Base-by-base conservation (phyloP, 345 rosid genomes). In the Eucalyptus marginata region DNA sequence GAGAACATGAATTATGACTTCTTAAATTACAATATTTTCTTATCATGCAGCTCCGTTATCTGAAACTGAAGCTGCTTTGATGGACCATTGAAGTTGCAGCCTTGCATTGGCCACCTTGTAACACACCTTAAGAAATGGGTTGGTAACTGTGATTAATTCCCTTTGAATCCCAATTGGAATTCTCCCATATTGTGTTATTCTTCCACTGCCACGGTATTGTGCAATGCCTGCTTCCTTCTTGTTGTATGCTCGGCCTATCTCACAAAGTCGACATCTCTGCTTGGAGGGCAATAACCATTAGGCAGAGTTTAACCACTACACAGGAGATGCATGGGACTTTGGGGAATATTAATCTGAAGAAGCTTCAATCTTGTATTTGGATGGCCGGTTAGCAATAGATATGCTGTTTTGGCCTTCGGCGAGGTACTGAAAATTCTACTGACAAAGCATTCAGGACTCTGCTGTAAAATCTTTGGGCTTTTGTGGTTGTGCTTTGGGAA, bases 1-100 rank as follows among this genome's bases (percentile, higher is more conserved):
- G 46, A 76, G 83, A 76, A 36, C 47, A 76, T 5, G 47, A 76
- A 76, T 76, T 11, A 10, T 76, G 83, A 76, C 83, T 36, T 20
- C 47, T 36, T 36, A 18, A 36, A 76, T 76, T 76, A 18, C 43
- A 76, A 18, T 17, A 46, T 9, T 89, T 27, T 71, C 50, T 29
- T 40, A 25, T 33, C 18, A 12, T 89, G 83, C 87, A 89, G 91
- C 91, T 50, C 91, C 91, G 4, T 59, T 89, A 68, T 89, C 91
- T 1, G 91, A 89, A 76, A 89, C 87, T 24, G 91, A 89, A 83
- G 83, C 91, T 58, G 91, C 91, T 87, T 62, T 89, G 64, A 89
- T 89, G 91, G 87, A 89, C 29, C 89, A 89, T 52, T 89, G 85
- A 89, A 49, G 50, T 31, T 58, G 62, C 64, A 31, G 52, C 52